Evolutionary conservation across 331 rosid genomes (phyloP), one percentile per base, ranked within the genome.

Genomic region (Pyrus hybrid): DNA sequence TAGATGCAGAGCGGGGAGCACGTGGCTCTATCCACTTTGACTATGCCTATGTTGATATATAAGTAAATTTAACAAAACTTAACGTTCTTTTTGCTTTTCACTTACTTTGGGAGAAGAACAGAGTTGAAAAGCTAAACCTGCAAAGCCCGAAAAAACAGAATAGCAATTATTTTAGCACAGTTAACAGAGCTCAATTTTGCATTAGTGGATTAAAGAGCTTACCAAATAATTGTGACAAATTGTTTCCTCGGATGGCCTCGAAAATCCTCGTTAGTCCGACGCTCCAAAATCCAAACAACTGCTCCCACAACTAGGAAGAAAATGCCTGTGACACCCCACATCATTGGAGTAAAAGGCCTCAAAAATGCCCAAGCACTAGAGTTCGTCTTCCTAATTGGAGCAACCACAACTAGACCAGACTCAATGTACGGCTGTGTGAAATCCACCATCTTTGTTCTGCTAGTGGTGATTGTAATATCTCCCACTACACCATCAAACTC

Each of bases 41-140:
- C 45, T 41, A 10, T 4, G 13, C 4, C 45, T 41, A 10, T 41
- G 5, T 41, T 41, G 45, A 41, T 41, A 41, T 3, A 41, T 41
- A 41, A 41, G 5, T 41, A 41, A 41, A 41, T 41, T 41, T 41
- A 10, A 41, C 45, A 41, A 10, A 10, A 41, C 1, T 2, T 11
- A 41, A 41, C 12, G 47, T 58, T 58, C 29, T 58, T 58, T 21
- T 33, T 69, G 12, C 0, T 51, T 41, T 32, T 68, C 33, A 88
- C 96, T 87, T 84, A 87, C 90, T 81, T 8, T 91, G 90, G 21
- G 96, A 63, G 21, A 81, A 85, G 83, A 87, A 91, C 51, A 91
- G 45, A 58, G 96, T 91, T 74, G 96, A 91, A 63, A 91, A 88
- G 85, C 92, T 85, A 75, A 91, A 91, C 96, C 90, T 88, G 84